These are phyloP conservation scores for Erysimum cheiri DNA, from an alignment of 441 rosid species.

Conservation along the genomic window DNA sequence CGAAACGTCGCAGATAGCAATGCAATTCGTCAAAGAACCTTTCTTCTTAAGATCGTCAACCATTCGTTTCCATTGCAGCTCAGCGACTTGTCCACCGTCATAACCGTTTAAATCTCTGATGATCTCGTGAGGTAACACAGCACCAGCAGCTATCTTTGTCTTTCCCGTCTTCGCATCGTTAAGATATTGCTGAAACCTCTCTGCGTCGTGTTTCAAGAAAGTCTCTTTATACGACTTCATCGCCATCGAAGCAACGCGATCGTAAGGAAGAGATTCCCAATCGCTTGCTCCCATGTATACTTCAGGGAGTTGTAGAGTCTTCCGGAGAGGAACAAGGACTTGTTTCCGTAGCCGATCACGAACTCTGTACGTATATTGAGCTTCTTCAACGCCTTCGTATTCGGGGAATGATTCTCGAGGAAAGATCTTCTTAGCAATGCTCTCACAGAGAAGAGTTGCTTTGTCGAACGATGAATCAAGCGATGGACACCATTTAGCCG, in stretches of 20 bases:
- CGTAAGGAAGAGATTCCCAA: background rate
- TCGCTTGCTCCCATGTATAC: background rate
- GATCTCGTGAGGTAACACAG: constrained; percentile 5
- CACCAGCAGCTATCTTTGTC: background rate
- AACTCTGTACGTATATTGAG: background rate
- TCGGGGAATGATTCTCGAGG: background rate
- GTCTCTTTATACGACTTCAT: background rate
- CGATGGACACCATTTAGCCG: constrained; percentile 4
- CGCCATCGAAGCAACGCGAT: background rate
- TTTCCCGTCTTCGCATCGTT: background rate
- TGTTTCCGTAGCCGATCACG: background rate
- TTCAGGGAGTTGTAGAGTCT: constrained; percentile 1
- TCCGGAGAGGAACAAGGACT: background rate
- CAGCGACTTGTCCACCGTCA: background rate
- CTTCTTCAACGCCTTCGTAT: background rate
- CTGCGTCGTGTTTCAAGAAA: background rate
- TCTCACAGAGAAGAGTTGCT: background rate
- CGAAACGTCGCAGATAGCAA: background rate
- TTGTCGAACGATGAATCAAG: constrained; percentile 1
- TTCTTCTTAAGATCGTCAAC: background rate
- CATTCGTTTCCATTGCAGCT: constrained; percentile 4
- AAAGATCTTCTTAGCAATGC: background rate
- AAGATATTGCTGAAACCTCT: background rate
- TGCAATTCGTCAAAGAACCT: background rate
- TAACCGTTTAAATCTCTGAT: background rate